Conservation (phyloP, 768 basidiomycete genomes). For the Collybia sordida region DNA sequence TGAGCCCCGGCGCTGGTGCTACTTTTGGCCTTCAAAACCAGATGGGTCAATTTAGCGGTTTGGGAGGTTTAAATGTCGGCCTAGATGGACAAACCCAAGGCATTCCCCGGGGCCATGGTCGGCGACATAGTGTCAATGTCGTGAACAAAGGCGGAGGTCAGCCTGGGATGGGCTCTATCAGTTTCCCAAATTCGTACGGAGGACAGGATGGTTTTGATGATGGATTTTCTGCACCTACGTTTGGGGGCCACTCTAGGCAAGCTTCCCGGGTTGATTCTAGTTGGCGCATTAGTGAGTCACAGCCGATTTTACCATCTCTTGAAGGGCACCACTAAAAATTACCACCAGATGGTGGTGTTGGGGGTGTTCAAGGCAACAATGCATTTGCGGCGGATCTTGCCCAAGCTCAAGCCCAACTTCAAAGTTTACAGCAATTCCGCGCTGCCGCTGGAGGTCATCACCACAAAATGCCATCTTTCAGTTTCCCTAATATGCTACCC, state of each 20-base stretch:
- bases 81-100: conserved; percentile 66
- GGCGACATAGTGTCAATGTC: conserved; percentile 90
- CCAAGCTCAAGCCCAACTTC: conserved; percentile 94
- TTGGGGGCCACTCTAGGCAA: conserved; percentile 74
- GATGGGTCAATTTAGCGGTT: conserved; percentile 68
- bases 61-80: conserved; percentile 51
- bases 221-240: conserved; percentile 63
- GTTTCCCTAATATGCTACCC: conserved; percentile 97
- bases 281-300: conserved; percentile 83
- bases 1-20: conserved; percentile 44
- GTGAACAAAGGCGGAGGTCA: conserved; percentile 70
- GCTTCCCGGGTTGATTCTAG: conserved; percentile 76
- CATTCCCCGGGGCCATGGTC: conserved; percentile 81
- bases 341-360: conserved; percentile 70
- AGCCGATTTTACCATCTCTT: not conserved
- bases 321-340: conserved; percentile 2
- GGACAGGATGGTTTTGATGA: conserved; percentile 77
- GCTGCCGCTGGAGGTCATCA: conserved; percentile 94
- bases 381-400: conserved; percentile 83
- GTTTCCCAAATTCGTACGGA: conserved; percentile 43
- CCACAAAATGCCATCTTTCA: conserved; percentile 96
- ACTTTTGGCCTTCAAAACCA: conserved; percentile 50
- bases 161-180: conserved; percentile 44
- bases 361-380: conserved; percentile 59
- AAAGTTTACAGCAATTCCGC: conserved; percentile 95